These are phyloP conservation scores for Spathaspora passalidarum DNA, from an alignment of 805 yeast species.

Conservation along the genomic window DNA sequence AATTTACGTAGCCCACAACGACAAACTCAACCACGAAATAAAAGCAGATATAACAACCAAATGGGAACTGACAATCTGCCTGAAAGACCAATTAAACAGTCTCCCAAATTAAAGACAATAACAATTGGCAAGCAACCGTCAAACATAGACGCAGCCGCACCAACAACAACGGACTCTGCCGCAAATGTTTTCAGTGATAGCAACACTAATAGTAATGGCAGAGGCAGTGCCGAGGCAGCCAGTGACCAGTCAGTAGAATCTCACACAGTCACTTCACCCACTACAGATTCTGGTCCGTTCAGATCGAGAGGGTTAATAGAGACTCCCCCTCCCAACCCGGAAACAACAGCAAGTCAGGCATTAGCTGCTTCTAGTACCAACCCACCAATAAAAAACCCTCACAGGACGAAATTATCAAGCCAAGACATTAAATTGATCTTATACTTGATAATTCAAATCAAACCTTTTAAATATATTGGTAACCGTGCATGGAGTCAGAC, in stretches of 20 bases:
- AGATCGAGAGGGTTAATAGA: neutral
- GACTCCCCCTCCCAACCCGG: neutral
- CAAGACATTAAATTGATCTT: slow-evolving; percentile 28
- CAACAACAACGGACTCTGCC: neutral
- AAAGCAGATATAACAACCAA: neutral
- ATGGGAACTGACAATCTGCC: neutral
- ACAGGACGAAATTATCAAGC: slow-evolving; percentile 23
- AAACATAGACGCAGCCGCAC: neutral
- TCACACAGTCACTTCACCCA: neutral
- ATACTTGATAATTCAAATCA: slow-evolving; percentile 26
- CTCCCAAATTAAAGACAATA: neutral
- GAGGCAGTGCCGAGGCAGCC: neutral
- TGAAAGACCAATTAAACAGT: neutral
- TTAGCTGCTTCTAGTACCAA: slow-evolving; percentile 3
- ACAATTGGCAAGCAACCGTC: neutral
- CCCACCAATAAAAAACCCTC: slow-evolving; percentile 9
- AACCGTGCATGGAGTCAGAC: slow-evolving; percentile 31
- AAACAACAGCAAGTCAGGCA: slow-evolving; percentile 8
- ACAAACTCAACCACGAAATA: neutral
- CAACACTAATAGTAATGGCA: neutral
- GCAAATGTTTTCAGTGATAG: neutral
- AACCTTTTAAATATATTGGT: slow-evolving; percentile 37
- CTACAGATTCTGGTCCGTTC: neutral
- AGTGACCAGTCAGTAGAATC: neutral
- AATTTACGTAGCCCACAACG: neutral